Evolutionary conservation across 2,329 filamentous ascomycete species (phyloP).

Genomic region (Penicillium hordei): DNA sequence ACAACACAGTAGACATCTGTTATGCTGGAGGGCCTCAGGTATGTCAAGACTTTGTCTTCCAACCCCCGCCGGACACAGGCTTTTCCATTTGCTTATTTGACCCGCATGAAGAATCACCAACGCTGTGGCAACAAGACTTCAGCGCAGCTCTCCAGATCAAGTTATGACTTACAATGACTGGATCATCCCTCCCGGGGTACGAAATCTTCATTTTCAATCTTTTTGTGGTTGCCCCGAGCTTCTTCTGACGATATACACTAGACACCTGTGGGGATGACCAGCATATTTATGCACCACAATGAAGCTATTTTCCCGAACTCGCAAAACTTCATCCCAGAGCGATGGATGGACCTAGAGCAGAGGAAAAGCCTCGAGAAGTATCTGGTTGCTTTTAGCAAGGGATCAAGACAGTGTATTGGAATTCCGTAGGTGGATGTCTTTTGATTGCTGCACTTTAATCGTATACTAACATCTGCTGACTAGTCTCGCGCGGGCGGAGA

Average conservation of each 20-base stretch:
- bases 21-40: constrained; percentile 33
- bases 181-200: constrained; percentile 35
- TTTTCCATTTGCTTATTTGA: neutral
- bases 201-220: neutral
- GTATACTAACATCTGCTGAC: neutral
- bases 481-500: constrained; percentile 37
- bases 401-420: constrained; percentile 49
- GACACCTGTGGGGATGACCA: constrained; percentile 42
- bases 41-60: neutral
- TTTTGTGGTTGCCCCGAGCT: neutral
- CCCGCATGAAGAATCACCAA: constrained; percentile 12
- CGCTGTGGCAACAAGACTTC: constrained; percentile 31
- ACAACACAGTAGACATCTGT: constrained; percentile 23
- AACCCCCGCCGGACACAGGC: too few relatives aligned
- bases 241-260: constrained; percentile 4
- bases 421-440: constrained; percentile 36
- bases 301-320: constrained; percentile 40
- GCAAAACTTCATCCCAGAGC: constrained; percentile 37
- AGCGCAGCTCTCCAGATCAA: constrained; percentile 30
- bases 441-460: neutral
- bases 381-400: constrained; percentile 42
- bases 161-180: constrained; percentile 33
- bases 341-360: constrained; percentile 36
- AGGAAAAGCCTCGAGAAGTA: constrained; percentile 38
- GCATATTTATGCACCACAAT: constrained; percentile 38